Conservation (phyloP, 2,329 filamentous ascomycete species). For the Diplocarpon mali region DNA sequence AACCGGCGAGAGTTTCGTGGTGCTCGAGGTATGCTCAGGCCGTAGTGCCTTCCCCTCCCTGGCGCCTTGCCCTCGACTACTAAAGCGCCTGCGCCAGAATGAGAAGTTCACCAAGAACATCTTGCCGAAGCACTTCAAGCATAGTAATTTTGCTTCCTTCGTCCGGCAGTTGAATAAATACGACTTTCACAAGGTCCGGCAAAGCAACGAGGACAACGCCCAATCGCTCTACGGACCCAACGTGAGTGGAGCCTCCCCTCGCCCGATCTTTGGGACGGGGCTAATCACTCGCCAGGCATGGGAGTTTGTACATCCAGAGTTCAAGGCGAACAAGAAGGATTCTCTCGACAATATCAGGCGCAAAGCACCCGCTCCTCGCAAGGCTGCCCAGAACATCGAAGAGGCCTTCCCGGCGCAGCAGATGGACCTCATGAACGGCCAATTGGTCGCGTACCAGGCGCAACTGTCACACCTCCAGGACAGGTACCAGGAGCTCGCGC, state of each 20-base stretch:
- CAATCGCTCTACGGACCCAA: constrained; percentile 72
- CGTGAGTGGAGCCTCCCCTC: constrained; percentile 36
- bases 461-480: constrained; percentile 83
- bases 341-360: constrained; percentile 91
- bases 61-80: not conserved
- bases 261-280: not conserved
- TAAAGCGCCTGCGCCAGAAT: constrained; percentile 47
- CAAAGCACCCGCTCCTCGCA: constrained; percentile 86
- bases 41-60: no score
- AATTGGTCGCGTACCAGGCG: constrained; percentile 80
- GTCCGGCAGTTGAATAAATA: constrained; percentile 95
- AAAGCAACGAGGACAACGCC: constrained; percentile 76
- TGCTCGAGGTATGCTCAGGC: constrained; percentile 64
- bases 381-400: constrained; percentile 48
- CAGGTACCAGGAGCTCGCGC: constrained; percentile 65
- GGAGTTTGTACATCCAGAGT: constrained; percentile 97
- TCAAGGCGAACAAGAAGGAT: constrained; percentile 91
- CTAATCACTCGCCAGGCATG: constrained; percentile 47
- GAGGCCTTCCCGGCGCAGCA: constrained; percentile 77
- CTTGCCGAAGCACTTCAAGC: constrained; percentile 96
- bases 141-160: constrained; percentile 96
- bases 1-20: constrained; percentile 90
- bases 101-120: constrained; percentile 98
- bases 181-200: constrained; percentile 95
- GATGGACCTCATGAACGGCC: constrained; percentile 78